Base-by-base conservation (phyloP, 2,329 filamentous ascomycete genomes). In the Epichloe coenophiala region DNA sequence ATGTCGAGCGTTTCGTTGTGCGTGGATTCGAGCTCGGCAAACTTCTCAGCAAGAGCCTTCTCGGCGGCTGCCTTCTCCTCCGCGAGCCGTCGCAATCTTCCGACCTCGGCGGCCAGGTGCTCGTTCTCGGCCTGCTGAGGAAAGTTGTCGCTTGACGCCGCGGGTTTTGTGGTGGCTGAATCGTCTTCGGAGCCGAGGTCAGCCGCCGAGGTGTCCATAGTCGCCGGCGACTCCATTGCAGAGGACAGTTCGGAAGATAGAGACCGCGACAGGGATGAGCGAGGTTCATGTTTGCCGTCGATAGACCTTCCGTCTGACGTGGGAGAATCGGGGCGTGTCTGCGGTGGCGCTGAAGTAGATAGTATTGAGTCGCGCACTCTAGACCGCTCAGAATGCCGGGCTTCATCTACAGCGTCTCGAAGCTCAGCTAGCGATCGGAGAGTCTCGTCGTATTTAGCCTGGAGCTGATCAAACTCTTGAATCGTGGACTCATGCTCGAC, bases 221-320 rank as follows among this genome's bases (percentile, higher is more conserved):
- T 83, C 60, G 75, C 74, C 59, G 80, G 80, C 63, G 85, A 87
- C 62, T 86, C 86, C 77, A 85, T 80, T 73, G 80, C 88, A 66
- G 85, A 95, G 62, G 88, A 95, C 65, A 95, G 78, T 71, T 97
- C 93, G 71, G 88, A 93, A 58, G 88, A 96, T 59, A 96, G 84
- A 62, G 89, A 95, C 67, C 84, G 88, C 72, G 88, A 90, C 38
- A 63, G 59, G 62, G 86, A 90, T 68, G 86, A 87, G 58, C 64
- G 69, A 71, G 75, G 67, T 48, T 70, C 72, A 72, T 82, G 77
- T 71, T 83, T 89, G 65, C 78, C 71, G 63, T 81, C 84, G 69
- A 78, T 84, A 61, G 81, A 80, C 70, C 80, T 82, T 60, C 76
- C 73, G 63, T 89, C 83, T 55, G 82, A 88, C 79, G 93, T 83